These are phyloP conservation scores for Aphanomyces cochlioides DNA, from an alignment of 352 stramenopile genomes.

Conservation along the genomic window DNA sequence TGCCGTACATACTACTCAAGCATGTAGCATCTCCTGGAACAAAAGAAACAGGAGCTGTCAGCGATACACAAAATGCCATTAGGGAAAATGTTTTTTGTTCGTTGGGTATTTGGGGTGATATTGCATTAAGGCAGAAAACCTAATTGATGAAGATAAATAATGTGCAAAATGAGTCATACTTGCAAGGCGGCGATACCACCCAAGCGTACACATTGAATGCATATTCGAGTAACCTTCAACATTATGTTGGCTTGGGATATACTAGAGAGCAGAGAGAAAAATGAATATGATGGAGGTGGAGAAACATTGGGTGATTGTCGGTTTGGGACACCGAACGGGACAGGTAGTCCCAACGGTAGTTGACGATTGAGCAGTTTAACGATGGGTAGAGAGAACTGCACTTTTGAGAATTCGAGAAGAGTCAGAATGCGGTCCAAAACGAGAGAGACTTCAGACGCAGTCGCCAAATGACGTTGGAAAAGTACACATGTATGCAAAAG, in stretches of 20 bases:
- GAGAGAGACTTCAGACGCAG: slow-evolving; percentile 19
- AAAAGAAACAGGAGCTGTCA: neutral
- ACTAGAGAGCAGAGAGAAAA: neutral
- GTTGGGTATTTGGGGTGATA: neutral
- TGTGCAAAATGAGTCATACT: neutral
- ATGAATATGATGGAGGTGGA: neutral
- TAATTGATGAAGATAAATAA: neutral
- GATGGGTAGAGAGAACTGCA: slow-evolving; percentile 8
- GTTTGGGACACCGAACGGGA: neutral
- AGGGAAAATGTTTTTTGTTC: slow-evolving; percentile 11
- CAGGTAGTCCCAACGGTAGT: neutral
- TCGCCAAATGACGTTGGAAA: slow-evolving; percentile 19
- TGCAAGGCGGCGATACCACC: slow-evolving; percentile 18
- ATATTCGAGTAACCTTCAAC: slow-evolving; percentile 8
- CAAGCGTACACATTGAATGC: neutral
- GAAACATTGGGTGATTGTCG: neutral
- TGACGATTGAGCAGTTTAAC: slow-evolving; percentile 6
- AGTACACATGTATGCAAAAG: slow-evolving; percentile 26
- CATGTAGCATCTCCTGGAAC: neutral
- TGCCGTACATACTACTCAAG: neutral
- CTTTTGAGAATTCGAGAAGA: slow-evolving; percentile 25
- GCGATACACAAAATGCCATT: slow-evolving; percentile 15
- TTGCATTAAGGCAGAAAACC: slow-evolving; percentile 21
- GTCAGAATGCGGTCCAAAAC: slow-evolving; percentile 22
- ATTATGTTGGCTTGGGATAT: neutral